Evolutionary conservation across 768 basidiomycete genomes (phyloP), one percentile per base, ranked within the genome.

Genomic region (Tulasnella sp.): DNA sequence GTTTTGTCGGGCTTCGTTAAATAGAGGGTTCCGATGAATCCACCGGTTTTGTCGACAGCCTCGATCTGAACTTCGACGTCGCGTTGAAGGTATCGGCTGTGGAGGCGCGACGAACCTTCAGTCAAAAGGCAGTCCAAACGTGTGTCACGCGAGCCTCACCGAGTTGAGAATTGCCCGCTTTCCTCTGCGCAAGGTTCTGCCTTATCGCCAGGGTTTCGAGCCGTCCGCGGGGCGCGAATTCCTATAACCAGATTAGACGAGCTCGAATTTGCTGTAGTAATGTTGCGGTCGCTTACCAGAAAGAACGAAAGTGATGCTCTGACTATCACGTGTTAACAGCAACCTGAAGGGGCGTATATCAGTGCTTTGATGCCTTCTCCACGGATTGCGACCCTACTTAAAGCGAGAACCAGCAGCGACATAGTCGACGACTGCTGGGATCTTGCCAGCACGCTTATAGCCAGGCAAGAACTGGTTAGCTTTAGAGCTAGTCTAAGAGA

Each of bases 41-140:
- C 98, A 54, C 97, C 97, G 5, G 93, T 93, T 86, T 98, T 98
- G 88, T 99, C 97, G 22, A 93, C 91, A 22, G 90, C 90, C 80
- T 97, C 95, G 72, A 98, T 92, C 83, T 95, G 94, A 81, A 99
- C 92, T 85, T 99, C 97, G 8, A 96, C 92, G 84, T 99, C 97
- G 41, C 97, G 91, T 85, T 99, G 97, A 93, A 98, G 93, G 85
- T 93, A 96, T 81, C 90, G 90, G 64, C 91, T 90, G 11, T 90
- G 22, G 31, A 11, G 14, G 46, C 76, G 46, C 6, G 22, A 42
- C 40, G 24, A 48, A 77, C 3, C 6, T 12, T 20, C n/a, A 41
- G 6, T 75, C n/a, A 75, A 40, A 34, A 11, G 4, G n/a, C 37
- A 34, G 11, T 42, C 41, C 28, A n/a, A 40, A 11, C 31, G 31